Conservation (phyloP, 2,329 filamentous ascomycete genomes). For the Clarireedia paspali region DNA sequence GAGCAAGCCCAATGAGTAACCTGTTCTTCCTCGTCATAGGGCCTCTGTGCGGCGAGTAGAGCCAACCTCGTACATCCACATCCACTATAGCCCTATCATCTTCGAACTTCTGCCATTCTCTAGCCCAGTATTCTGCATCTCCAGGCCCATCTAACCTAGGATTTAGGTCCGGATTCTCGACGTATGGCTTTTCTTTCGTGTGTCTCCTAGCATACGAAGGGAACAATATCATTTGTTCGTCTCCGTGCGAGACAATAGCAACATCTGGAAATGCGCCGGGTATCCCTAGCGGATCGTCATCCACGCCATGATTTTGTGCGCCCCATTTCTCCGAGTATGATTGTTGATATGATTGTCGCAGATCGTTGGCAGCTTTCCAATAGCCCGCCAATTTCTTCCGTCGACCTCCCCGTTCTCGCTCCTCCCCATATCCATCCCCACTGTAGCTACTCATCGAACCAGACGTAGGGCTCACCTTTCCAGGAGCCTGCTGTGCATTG, state of each 20-base stretch:
- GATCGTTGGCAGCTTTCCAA: constrained; percentile 62
- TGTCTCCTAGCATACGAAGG: constrained; percentile 74
- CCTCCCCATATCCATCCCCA: constrained; percentile 27
- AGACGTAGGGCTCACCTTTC: constrained; percentile 25
- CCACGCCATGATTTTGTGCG: constrained; percentile 34
- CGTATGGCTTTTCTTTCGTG: constrained; percentile 25
- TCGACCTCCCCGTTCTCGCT: constrained; percentile 57
- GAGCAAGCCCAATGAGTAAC: constrained; percentile 75
- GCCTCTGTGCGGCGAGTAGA: constrained; percentile 78
- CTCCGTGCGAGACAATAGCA: constrained; percentile 68
- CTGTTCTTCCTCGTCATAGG: constrained; percentile 84
- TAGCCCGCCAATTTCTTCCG: constrained; percentile 72
- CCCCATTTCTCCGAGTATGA: constrained; percentile 41
- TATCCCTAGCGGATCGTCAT: constrained; percentile 43
- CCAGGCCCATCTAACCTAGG: constrained; percentile 36
- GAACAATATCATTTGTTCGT: constrained; percentile 91
- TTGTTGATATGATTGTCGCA: constrained; percentile 58
- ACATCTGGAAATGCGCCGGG: constrained; percentile 79
- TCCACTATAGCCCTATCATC: constrained; percentile 82
- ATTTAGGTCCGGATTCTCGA: constrained; percentile 32
- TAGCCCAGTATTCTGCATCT: constrained; percentile 67
- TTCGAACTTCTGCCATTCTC: constrained; percentile 72
- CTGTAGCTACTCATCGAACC: constrained; percentile 29
- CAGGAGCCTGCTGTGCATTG: constrained; percentile 29
- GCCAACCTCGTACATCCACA: constrained; percentile 91